These are phyloP conservation scores for Cicer pinnatifidum DNA, from an alignment of 306 rosid genomes.

Conservation along the genomic window DNA sequence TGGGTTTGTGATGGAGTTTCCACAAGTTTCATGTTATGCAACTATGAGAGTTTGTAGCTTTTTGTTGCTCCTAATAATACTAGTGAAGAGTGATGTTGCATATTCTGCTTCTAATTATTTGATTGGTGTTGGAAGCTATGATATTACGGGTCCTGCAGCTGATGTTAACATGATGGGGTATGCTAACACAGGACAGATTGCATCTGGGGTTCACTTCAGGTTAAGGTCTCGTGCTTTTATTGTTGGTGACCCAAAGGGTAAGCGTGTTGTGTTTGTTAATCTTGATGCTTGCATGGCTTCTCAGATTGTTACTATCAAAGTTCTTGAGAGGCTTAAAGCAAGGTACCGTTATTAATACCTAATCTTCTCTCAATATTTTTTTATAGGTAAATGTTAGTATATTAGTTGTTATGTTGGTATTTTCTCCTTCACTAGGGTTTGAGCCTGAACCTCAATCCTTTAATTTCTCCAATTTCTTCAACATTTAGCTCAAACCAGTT, in stretches of 20 bases:
- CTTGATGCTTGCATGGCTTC: slow-evolving; percentile 99
- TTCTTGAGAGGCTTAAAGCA: slow-evolving; percentile 81
- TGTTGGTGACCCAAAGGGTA: slow-evolving; percentile 76
- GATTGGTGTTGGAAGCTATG: slow-evolving; percentile 93
- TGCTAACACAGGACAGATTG: slow-evolving; percentile 74
- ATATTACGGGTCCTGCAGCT: slow-evolving; percentile 96
- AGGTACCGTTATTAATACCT: slow-evolving; percentile 56
- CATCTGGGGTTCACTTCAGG: slow-evolving; percentile 89
- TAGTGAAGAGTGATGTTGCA: slow-evolving; percentile 42
- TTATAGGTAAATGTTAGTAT: too few relatives aligned
- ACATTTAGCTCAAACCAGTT: too few relatives aligned
- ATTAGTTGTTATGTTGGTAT: too few relatives aligned
- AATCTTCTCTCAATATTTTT: not conserved
- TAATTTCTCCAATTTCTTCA: too few relatives aligned
- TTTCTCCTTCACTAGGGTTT: too few relatives aligned
- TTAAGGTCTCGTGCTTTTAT: slow-evolving; percentile 82
- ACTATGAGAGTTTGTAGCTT: slow-evolving; percentile 40
- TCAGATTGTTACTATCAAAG: slow-evolving; percentile 78
- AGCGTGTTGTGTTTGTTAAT: slow-evolving; percentile 80
- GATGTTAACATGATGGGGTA: slow-evolving; percentile 98
- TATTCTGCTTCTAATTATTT: slow-evolving; percentile 60
- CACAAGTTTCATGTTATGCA: not conserved
- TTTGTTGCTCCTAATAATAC: slow-evolving; percentile 25
- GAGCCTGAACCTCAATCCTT: too few relatives aligned
- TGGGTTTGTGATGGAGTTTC: slow-evolving; percentile 38